Evolutionary conservation across 805 yeast species (phyloP), one percentile per base, ranked within the genome.

Genomic region (Alloascoidea africana): DNA sequence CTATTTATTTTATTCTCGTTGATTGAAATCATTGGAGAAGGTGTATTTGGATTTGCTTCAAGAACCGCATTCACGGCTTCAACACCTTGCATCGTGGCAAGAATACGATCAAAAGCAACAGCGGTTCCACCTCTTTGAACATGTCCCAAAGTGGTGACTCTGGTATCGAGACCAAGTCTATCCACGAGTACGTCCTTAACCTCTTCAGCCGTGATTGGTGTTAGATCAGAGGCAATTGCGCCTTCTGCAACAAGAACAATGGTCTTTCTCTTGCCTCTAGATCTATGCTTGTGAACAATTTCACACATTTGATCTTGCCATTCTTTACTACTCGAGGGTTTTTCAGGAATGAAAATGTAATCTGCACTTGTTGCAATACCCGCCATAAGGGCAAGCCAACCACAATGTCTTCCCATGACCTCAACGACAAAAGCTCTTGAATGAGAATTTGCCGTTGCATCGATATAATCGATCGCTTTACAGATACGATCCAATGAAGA

Each of bases 81-180:
- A 33, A 89, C 96, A 60, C 98, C 98, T 65, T 91, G 98, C 47
- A 89, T 58, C 14, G 98, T 89, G 32, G 96, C 95, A 49, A 91
- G 61, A 53, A 80, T 59, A 54, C 98, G 73, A 58, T 91, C 98
- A 50, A 70, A 84, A 2, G 97, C 96, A 39, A 87, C 96, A 16
- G 98, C 96, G 35, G 94, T 73, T 59, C 98, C 98, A 63, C 98
- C 98, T 62, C 98, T 75, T 66, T 91, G 98, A 39, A 91, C 96
- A 57, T 91, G 98, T 39, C 98, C 98, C 49, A 91, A 67, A 11
- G 93, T 84, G 33, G 98, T 91, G 50, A 89, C 78, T 57, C 97
- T 76, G 4, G 97, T 89, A 56, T 91, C 98, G 39, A 91, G 69
- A 8, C 95, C 95, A 44, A 91, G 63, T 33, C 49, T 54, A 39